Base-by-base conservation (phyloP, 306 rosid species). In the Rubus parviflorus region DNA sequence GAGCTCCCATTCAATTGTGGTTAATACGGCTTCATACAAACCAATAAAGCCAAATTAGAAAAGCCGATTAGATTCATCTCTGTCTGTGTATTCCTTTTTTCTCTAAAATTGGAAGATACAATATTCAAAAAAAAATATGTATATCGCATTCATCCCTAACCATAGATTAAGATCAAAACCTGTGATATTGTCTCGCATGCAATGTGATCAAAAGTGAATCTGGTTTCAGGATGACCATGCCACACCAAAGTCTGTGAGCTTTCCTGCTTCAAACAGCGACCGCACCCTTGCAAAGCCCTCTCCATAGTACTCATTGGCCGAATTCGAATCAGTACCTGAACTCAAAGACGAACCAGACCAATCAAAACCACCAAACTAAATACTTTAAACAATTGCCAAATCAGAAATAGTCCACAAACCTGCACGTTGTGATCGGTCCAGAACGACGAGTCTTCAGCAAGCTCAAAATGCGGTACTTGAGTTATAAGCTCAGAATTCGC, bases 371-470 rank as follows among this genome's bases (percentile, higher is more conserved):
- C 68, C 8, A 51, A 56, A 25, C 42, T 66, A 15, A 40, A 73
- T 17, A 16, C 25, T 48, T 23, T 4, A 71, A 46, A 52, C n/a
- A 30, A 41, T 4, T 1, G 25, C 19, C 22, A 48, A 47, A 61
- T 4, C 74, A 1, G 16, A 60, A 79, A 60, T 7, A 82, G 10
- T 57, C 61, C 40, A 22, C 53, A 56, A 82, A 84, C 98, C 96
- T 94, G 98, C 68, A 94, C 98, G 73, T 86, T 94, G 83, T 94
- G 97, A 83, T 94, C 93, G 45, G 73, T 86, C 98, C 98, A 94
- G 74, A 90, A 94, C n/a, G 97, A 81, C 2, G 91, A 86, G 54
- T 94, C 91, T 23, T 92, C 85, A 42, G 78, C 75, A 3, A 94
- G 93, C 77, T 90, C 98, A 13, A 92, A 89, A 81, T 91, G 89